Evolutionary conservation across 352 stramenopile genomes (phyloP).

Genomic region (Albugo candida): DNA sequence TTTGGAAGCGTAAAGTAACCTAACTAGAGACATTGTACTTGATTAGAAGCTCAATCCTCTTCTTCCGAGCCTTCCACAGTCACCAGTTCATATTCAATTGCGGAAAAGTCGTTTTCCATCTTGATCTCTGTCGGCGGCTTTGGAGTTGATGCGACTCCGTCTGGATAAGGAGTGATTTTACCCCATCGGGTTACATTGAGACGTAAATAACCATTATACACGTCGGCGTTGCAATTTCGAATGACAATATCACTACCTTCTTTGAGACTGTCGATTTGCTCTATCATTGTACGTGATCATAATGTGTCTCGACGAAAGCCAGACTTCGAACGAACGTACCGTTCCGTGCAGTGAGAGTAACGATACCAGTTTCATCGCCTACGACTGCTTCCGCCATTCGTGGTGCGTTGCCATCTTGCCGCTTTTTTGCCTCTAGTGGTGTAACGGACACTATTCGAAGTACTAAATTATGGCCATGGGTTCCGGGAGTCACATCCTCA

Average conservation of each 20-base stretch:
- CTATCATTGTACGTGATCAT: slow-evolving; percentile 11
- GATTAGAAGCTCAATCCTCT: no score
- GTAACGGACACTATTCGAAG: slow-evolving; percentile 47
- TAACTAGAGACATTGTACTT: no score
- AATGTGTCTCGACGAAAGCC: background rate
- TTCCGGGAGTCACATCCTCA: slow-evolving; percentile 42
- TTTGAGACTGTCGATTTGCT: slow-evolving; percentile 54
- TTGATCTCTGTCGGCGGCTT: slow-evolving; percentile 22
- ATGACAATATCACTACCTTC: slow-evolving; percentile 37
- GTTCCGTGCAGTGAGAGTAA: slow-evolving; percentile 65
- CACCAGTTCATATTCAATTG: slow-evolving; percentile 70
- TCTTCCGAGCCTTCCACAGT: slow-evolving; percentile 27
- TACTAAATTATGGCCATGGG: slow-evolving; percentile 67
- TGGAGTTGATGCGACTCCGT: slow-evolving; percentile 54
- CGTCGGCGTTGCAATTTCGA: slow-evolving; percentile 65
- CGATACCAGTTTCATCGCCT: slow-evolving; percentile 62
- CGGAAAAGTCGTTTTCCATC: slow-evolving; percentile 51
- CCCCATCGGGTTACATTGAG: slow-evolving; percentile 75
- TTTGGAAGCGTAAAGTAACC: no score
- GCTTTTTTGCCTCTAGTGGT: slow-evolving; percentile 36
- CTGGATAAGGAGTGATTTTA: slow-evolving; percentile 49
- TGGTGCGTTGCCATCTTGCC: slow-evolving; percentile 40
- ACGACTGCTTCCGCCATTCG: slow-evolving; percentile 56
- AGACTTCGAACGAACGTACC: slow-evolving; percentile 15
- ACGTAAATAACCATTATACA: slow-evolving; percentile 73